These are phyloP conservation scores for Chenopodium suecicum DNA, from an alignment of 148 eudicot genomes.

Conservation along the genomic window DNA sequence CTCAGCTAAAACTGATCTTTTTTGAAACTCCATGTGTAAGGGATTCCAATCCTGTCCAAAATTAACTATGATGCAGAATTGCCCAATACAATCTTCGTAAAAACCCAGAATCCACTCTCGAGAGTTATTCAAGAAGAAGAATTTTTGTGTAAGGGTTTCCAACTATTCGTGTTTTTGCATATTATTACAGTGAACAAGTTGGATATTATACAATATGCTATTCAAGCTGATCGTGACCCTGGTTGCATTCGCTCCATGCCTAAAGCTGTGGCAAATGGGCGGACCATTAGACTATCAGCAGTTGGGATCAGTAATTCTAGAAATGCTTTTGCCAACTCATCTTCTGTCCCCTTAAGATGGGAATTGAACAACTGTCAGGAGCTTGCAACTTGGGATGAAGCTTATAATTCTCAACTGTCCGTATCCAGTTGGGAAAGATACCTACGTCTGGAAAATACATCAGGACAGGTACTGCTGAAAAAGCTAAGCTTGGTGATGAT, in stretches of 20 bases:
- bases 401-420: slow-evolving; percentile 30
- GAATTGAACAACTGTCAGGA: slow-evolving; percentile 56
- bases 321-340: slow-evolving; percentile 84
- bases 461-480: slow-evolving; percentile 60
- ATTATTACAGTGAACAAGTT: slow-evolving; percentile 51
- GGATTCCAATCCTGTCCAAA: neutral
- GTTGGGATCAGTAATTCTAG: slow-evolving; percentile 67
- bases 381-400: slow-evolving; percentile 63
- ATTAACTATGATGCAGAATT: neutral
- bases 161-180: slow-evolving; percentile 3
- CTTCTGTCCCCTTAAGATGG: slow-evolving; percentile 73
- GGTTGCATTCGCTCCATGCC: slow-evolving; percentile 53
- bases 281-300: slow-evolving; percentile 70
- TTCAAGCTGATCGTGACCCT: slow-evolving; percentile 61
- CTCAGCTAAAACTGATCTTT: no score
- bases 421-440: slow-evolving; percentile 75
- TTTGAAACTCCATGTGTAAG: no score
- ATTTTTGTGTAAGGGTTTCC: neutral
- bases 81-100: neutral
- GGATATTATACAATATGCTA: slow-evolving; percentile 50
- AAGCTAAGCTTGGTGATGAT: slow-evolving; percentile 10
- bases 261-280: slow-evolving; percentile 79
- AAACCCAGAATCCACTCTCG: neutral
- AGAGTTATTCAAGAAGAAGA: neutral
- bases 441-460: slow-evolving; percentile 62